Evolutionary conservation across 1,284 basidiomycete genomes (phyloP), one percentile per base, ranked within the genome.

Genomic region (Cystobasidiaceae sp.): DNA sequence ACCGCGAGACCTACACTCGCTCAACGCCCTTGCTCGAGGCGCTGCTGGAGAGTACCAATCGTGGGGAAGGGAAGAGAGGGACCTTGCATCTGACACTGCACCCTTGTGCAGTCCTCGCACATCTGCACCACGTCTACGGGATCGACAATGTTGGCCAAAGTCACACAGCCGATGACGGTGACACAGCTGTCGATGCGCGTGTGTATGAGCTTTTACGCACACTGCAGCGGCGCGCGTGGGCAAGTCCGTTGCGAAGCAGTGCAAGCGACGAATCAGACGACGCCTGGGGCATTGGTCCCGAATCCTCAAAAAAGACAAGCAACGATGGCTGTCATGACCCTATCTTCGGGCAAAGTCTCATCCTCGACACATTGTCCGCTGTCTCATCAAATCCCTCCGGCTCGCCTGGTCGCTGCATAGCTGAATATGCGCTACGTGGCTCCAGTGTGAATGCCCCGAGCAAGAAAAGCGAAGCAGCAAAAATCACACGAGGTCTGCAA

Each of bases 11-110:
- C 0, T 58, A 69, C 23, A 68, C 69, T 13, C 30, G 67, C 43
- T 64, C 66, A 3, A 60, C 56, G 0, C n/a, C n/a, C n/a, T n/a
- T n/a, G n/a, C n/a, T n/a, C n/a, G n/a, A n/a, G n/a, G n/a, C n/a
- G n/a, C n/a, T n/a, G n/a, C n/a, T n/a, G n/a, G n/a, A n/a, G n/a
- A n/a, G n/a, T n/a, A n/a, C n/a, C n/a, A n/a, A n/a, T n/a, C n/a
- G n/a, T 23, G 69, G 70, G 2, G 30, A 67, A 0, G 59, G 70
- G 17, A 68, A 68, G n/a, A 33, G 68, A 28, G 64, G 66, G 2
- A 63, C 59, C 2, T 46, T 69, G 15, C 70, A 71, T 45, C 67
- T 72, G 1, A 58, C 57, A 13, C 58, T 71, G 13, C 71, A 68
- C 59, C 67, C 70, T 7, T 57, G 68, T 6, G 15, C 71, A 1